A percentile compares a stretch with the other conserved stretches of the same genome.
phyloP scores from a whole-genome alignment of 352 stramenopile genomes.

The Globisporangium acanthophoron region DNA sequence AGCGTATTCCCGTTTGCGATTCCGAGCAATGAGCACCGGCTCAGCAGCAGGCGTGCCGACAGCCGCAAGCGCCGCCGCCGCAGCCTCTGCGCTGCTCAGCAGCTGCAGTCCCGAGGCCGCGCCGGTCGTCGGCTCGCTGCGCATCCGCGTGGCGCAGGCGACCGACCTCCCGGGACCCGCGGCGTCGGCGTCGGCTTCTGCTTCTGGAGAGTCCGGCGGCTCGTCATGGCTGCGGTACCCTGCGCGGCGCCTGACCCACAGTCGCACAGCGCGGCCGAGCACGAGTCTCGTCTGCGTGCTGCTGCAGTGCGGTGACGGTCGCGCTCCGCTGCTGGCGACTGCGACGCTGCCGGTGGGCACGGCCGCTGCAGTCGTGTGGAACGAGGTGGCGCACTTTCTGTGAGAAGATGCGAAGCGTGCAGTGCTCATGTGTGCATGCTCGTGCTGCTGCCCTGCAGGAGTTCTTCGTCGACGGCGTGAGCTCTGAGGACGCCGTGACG shows the following conservation, averaged over 20 bases:
- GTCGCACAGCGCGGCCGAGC: conserved; percentile 14
- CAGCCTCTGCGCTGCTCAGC: too few species aligned
- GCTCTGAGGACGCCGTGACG: conserved; percentile 52
- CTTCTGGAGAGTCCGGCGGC: background rate
- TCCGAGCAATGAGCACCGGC: background rate
- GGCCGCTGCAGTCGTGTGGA: conserved; percentile 37
- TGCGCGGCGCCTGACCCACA: conserved; percentile 12
- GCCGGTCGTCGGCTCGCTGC: conserved; percentile 29
- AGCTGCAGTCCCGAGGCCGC: background rate
- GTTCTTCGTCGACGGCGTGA: conserved; percentile 66
- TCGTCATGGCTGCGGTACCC: conserved; percentile 53
- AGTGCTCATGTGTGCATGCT: background rate
- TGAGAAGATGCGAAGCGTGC: background rate
- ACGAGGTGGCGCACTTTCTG: conserved; percentile 26
- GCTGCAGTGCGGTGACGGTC: conserved; percentile 21
- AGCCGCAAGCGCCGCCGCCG: background rate
- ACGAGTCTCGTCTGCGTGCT: conserved; percentile 48
- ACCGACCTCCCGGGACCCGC: conserved; percentile 41
- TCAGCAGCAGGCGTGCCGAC: background rate
- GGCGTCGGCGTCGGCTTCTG: conserved; percentile 6
- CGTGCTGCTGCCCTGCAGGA: conserved; percentile 24
- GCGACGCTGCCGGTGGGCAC: conserved; percentile 35
- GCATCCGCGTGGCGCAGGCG: conserved; percentile 51
- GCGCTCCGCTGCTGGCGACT: conserved; percentile 27
- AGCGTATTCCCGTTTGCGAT: too few species aligned